phyloP scores from a whole-genome alignment of 2,329 filamentous ascomycete species.

The Epichloe brachyelytri region DNA sequence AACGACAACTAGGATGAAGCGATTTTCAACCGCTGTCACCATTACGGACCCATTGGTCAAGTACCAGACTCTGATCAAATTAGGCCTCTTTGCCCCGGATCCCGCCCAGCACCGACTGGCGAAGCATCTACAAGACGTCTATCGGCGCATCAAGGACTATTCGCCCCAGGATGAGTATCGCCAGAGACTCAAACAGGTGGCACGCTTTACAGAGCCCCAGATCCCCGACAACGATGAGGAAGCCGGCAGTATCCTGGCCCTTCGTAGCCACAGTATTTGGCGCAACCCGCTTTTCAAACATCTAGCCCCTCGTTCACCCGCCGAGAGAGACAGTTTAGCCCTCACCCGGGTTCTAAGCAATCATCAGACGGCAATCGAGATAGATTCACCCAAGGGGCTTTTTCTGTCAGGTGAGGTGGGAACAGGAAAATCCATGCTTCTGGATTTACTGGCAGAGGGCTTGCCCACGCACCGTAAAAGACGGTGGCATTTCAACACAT shows the following conservation, averaged over 20 bases:
- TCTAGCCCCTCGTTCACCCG: conserved; percentile 39
- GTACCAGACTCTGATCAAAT: conserved; percentile 58
- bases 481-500: conserved; percentile 75
- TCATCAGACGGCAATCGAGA: conserved; percentile 56
- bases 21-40: conserved; percentile 36
- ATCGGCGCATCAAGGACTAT: conserved; percentile 65
- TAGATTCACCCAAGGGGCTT: conserved; percentile 61
- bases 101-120: conserved; percentile 60
- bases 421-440: conserved; percentile 74
- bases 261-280: conserved; percentile 41
- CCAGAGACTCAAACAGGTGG: conserved; percentile 48
- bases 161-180: conserved; percentile 58
- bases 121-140: conserved; percentile 65
- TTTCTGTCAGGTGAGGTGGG: conserved; percentile 74
- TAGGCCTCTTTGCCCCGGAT: conserved; percentile 54
- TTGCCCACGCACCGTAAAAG: conserved; percentile 61
- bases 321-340: conserved; percentile 46
- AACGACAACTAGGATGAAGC: conserved; percentile 14
- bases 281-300: conserved; percentile 45
- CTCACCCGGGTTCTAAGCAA: conserved; percentile 56
- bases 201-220: conserved; percentile 27
- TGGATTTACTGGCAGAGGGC: conserved; percentile 68
- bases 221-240: conserved; percentile 18
- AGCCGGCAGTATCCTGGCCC: conserved; percentile 29
- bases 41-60: conserved; percentile 65